Percentiles rank a stretch among this genome's conserved stretches.
Conservation (phyloP, 1,139 yeast species). For the Debaryomycetaceae sp. region DNA sequence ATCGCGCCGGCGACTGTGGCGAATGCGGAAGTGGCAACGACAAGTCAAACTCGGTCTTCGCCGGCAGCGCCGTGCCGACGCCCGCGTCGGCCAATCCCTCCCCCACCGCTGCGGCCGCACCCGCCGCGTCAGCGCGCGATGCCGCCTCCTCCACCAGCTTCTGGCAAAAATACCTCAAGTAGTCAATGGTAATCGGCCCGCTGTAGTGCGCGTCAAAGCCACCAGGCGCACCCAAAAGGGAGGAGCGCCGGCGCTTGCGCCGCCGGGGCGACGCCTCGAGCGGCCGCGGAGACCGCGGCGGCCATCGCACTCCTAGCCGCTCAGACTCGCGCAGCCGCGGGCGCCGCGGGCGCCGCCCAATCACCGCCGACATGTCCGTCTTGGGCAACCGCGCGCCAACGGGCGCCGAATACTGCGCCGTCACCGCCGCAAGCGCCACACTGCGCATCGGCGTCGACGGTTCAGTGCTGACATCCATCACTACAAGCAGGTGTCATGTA, state of each 20-base stretch:
- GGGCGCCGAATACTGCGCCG: slow-evolving; percentile 5
- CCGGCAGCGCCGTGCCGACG: neutral
- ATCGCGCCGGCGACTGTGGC: slow-evolving; percentile 7
- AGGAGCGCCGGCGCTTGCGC: slow-evolving; percentile 26
- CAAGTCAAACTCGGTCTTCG: slow-evolving; percentile 17
- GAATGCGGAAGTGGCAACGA: slow-evolving; percentile 24
- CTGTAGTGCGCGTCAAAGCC: slow-evolving; percentile 28
- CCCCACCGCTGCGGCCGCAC: neutral
- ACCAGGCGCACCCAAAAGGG: slow-evolving; percentile 24
- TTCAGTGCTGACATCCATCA: slow-evolving; percentile 22
- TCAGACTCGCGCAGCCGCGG: neutral
- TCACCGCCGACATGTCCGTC: slow-evolving; percentile 6
- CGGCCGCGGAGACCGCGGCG: slow-evolving; percentile 2
- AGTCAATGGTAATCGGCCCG: slow-evolving; percentile 40
- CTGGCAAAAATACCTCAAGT: slow-evolving; percentile 31
- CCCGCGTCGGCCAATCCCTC: slow-evolving; percentile 1
- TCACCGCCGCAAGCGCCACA: slow-evolving; percentile 3
- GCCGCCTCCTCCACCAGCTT: slow-evolving; percentile 23
- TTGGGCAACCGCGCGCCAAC: slow-evolving; percentile 7
- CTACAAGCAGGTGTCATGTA: no score
- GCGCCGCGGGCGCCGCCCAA: slow-evolving; percentile 2
- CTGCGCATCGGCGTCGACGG: slow-evolving; percentile 27
- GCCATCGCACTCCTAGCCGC: neutral
- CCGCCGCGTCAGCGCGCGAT: neutral
- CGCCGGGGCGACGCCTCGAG: slow-evolving; percentile 9